Conservation (phyloP, 73 alveolate genomes). For the Uronychia setigera region DNA sequence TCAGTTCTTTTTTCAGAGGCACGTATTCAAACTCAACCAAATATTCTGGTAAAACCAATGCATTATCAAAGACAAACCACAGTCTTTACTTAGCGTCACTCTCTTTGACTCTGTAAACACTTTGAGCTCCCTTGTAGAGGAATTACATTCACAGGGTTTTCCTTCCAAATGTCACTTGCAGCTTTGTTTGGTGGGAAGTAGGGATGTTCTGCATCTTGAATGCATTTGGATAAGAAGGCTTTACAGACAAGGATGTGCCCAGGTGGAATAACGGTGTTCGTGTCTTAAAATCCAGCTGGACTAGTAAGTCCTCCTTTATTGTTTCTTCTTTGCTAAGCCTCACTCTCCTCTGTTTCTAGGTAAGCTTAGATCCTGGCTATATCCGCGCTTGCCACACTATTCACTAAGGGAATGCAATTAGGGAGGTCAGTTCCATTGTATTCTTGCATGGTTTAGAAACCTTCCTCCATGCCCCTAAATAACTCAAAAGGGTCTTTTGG, state of each 20-base stretch:
- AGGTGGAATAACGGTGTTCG: conserved; percentile 61
- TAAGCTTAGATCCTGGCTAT: conserved; percentile 63
- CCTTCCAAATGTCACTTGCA: conserved; percentile 68
- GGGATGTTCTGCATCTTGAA: conserved; percentile 62
- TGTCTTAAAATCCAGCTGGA: conserved; percentile 34
- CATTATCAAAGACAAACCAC: conserved; percentile 89
- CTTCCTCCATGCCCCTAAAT: conserved; percentile 83
- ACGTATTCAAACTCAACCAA: conserved; percentile 87
- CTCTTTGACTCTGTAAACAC: conserved; percentile 77
- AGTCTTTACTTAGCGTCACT: conserved; percentile 71
- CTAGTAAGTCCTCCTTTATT: conserved; percentile 49
- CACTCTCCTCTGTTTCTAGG: conserved; percentile 58
- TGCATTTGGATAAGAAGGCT: conserved; percentile 78
- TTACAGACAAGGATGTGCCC: conserved; percentile 84
- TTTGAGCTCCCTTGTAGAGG: conserved; percentile 44
- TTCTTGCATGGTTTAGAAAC: conserved; percentile 75
- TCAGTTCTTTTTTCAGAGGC: neutral
- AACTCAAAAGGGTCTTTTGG: conserved; percentile 77
- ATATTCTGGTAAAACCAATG: conserved; percentile 89
- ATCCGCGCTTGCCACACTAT: conserved; percentile 84
- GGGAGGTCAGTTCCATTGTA: conserved; percentile 67
- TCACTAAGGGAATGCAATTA: conserved; percentile 71
- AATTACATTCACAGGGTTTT: conserved; percentile 61
- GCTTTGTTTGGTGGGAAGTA: conserved; percentile 63
- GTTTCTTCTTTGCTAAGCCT: conserved; percentile 36